Evolutionary conservation across 345 rosid species (phyloP).

Genomic region (Hibiscus mutabilis): DNA sequence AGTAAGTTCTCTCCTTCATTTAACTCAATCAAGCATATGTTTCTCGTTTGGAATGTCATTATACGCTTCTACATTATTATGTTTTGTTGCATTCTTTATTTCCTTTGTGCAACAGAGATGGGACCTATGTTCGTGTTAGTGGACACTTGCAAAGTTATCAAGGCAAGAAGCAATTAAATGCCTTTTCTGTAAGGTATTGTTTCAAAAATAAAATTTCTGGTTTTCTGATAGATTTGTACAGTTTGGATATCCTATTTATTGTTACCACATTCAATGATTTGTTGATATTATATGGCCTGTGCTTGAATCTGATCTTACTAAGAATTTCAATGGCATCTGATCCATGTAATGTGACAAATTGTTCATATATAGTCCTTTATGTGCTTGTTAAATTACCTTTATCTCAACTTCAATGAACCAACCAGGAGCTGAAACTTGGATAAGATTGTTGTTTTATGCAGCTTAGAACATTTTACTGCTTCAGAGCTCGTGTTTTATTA

Average conservation of each 20-base stretch:
- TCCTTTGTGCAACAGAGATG: constrained; percentile 42
- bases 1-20: constrained; percentile 31
- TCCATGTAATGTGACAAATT: neutral
- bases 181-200: constrained; percentile 74
- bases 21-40: neutral
- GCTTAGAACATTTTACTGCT: neutral
- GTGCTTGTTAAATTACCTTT: neutral
- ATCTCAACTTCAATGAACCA: neutral
- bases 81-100: neutral
- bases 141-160: constrained; percentile 77
- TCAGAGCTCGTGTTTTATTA: neutral
- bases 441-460: neutral
- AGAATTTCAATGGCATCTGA: constrained; percentile 30
- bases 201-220: neutral
- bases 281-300: neutral
- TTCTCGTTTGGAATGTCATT: neutral
- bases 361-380: neutral
- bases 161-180: constrained; percentile 55
- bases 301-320: constrained; percentile 28
- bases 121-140: constrained; percentile 65
- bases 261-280: neutral
- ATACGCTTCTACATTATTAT: neutral
- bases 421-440: neutral
- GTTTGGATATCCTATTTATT: neutral
- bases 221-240: neutral